Evolutionary conservation across 768 basidiomycete species (phyloP).

Genomic region (Auricularia auricula-judae): DNA sequence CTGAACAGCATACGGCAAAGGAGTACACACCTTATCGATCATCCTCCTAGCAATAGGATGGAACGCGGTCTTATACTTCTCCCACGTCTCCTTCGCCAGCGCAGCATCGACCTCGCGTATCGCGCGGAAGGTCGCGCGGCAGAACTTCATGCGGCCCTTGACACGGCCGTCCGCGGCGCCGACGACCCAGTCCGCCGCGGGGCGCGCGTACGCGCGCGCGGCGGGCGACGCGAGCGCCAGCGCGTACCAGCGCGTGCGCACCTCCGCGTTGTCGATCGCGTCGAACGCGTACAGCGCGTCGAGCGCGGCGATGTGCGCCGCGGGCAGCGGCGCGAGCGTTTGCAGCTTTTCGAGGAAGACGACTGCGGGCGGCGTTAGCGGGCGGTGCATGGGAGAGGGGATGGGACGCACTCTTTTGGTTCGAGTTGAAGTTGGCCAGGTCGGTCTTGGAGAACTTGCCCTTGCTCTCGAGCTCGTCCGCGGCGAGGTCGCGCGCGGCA

Average conservation of each 20-base stretch:
- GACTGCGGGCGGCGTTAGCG: constrained; percentile 30
- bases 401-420: constrained; percentile 56
- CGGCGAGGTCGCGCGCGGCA: constrained; percentile 33
- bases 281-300: constrained; percentile 40
- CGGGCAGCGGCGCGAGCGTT: constrained; percentile 48
- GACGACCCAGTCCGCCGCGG: constrained; percentile 58
- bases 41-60: constrained; percentile 68
- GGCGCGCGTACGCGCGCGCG: constrained; percentile 35
- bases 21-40: constrained; percentile 80
- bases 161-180: constrained; percentile 35
- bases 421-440: constrained; percentile 52
- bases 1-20: no score
- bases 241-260: constrained; percentile 69
- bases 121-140: constrained; percentile 50
- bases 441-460: constrained; percentile 45
- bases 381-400: background rate
- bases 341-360: constrained; percentile 78
- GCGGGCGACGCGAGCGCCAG: constrained; percentile 45
- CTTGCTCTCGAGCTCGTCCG: constrained; percentile 26
- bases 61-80: constrained; percentile 38
- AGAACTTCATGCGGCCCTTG: constrained; percentile 81
- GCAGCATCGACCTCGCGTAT: constrained; percentile 39
- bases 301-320: constrained; percentile 46
- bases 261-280: constrained; percentile 59
- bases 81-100: constrained; percentile 43